Percentiles rank a stretch among this genome's conserved stretches.
These are phyloP conservation scores for Aspergillus ellipticus DNA, from an alignment of 495 filamentous ascomycete species.

Conservation along the genomic window DNA sequence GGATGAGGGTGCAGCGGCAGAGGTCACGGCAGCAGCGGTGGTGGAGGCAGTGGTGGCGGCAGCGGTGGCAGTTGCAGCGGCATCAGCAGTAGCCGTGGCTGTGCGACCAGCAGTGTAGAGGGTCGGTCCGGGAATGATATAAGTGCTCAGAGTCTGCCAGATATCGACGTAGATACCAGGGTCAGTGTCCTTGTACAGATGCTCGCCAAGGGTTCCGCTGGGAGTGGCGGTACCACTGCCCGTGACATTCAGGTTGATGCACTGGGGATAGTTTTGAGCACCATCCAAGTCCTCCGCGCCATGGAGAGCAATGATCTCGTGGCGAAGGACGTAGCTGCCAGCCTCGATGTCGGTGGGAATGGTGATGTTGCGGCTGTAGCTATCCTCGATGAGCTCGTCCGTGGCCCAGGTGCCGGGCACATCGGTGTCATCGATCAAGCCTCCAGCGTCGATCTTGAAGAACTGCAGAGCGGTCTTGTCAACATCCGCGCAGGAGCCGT, in stretches of 20 bases:
- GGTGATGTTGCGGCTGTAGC: conserved; percentile 61
- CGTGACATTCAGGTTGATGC: conserved; percentile 68
- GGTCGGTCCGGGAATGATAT: conserved; percentile 51
- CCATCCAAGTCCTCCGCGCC: conserved; percentile 51
- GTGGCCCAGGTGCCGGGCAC: conserved; percentile 59
- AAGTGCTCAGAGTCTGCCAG: conserved; percentile 44
- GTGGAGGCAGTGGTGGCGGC: not conserved
- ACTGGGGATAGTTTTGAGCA: conserved; percentile 74
- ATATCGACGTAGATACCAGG: conserved; percentile 61
- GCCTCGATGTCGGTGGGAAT: conserved; percentile 59
- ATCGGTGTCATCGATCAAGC: conserved; percentile 48
- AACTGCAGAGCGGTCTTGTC: conserved; percentile 61
- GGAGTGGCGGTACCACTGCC: conserved; percentile 57
- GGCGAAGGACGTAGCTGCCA: conserved; percentile 74
- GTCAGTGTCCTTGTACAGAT: conserved; percentile 57
- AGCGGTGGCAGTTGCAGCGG: not conserved
- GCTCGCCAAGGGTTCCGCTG: conserved; percentile 52
- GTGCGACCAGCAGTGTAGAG: conserved; percentile 27
- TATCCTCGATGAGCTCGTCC: conserved; percentile 60
- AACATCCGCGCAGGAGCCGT: conserved; percentile 59
- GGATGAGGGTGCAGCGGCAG: not conserved
- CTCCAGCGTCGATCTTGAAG: conserved; percentile 72
- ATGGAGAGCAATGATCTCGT: conserved; percentile 77
- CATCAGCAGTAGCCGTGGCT: conserved; percentile 3
- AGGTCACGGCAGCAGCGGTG: not conserved